Base-by-base conservation (phyloP, 2,329 filamentous ascomycete genomes). In the Beauveria caledonica region DNA sequence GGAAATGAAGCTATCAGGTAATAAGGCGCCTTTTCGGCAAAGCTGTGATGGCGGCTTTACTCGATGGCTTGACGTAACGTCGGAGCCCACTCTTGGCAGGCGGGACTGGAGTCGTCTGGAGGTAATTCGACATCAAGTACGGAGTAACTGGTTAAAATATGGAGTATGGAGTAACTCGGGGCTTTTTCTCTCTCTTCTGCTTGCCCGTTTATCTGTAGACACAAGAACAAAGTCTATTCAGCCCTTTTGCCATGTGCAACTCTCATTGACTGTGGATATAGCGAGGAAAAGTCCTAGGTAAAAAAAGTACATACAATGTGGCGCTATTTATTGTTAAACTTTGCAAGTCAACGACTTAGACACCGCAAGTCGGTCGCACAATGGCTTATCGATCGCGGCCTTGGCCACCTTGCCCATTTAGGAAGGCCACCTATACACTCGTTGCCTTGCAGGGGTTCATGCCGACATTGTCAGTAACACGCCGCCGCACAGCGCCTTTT, bases 381-480 rank as follows among this genome's bases (percentile, higher is more conserved):
- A 39, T 19, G 44, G 39, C 52, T 29, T 33, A 45, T 55, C 52
- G 39, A 55, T 55, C 52, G 13, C 27, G 36, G 51, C 21, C 51
- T 27, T 27, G 51, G 39, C 54, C 44, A 13, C 54, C 42, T 33
- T 57, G 44, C 54, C 54, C 1, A n/a, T 36, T 46, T 57, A 57
- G 54, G 54, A 45, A 57, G 42, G 54, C 54, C 54, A 57, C 54
- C 54, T 57, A 57, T 57, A 57, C 54, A 57, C 42, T 57, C n/a
- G 44, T 25, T 57, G 54, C 54, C 54, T 57, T 48, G 44, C 54
- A 48, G 42, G 53, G 54, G 54, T 19, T 25, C 23, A 45, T 36
- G n/a, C 27, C 23, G 11, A 36, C 33, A 36, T 36, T 8, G 42
- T 5, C n/a, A 27, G 15, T 44, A 29, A 21, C 52, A 55, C n/a